A percentile compares a stretch with the other conserved stretches of the same genome.
These are phyloP conservation scores for Fistulinella staudtii DNA, from an alignment of 1,284 basidiomycete species.

Conservation along the genomic window DNA sequence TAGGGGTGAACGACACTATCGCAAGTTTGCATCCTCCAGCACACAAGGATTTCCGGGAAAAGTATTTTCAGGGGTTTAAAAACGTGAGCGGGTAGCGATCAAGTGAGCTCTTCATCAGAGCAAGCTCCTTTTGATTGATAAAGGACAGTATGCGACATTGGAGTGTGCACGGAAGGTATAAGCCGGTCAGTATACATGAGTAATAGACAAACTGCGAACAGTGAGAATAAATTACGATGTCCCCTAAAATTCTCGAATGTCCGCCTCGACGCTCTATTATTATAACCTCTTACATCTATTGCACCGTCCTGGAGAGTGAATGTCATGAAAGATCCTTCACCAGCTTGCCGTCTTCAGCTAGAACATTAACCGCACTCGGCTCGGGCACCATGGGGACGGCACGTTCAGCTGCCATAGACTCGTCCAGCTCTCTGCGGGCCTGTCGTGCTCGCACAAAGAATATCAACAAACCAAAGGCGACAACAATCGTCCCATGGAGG, in stretches of 20 bases:
- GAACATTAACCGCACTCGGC: not conserved
- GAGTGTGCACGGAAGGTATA: slow-evolving; percentile 5
- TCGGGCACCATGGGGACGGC: not conserved
- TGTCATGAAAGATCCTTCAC: slow-evolving; percentile 1
- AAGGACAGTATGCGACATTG: too few species aligned
- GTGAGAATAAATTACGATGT: not conserved
- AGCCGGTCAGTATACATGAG: slow-evolving; percentile 2
- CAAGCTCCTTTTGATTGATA: too few species aligned
- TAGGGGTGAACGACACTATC: slow-evolving; percentile 13
- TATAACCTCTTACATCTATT: not conserved
- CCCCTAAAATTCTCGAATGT: not conserved
- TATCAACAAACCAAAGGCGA: slow-evolving; percentile 37
- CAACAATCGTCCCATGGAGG: slow-evolving; percentile 52
- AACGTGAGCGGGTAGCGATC: slow-evolving; percentile 26
- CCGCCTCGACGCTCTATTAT: not conserved
- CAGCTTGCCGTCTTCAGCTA: not conserved
- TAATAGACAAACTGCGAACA: not conserved
- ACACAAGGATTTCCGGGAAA: slow-evolving; percentile 75
- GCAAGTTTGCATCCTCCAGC: slow-evolving; percentile 52
- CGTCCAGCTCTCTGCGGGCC: slow-evolving; percentile 55
- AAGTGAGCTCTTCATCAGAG: too few species aligned
- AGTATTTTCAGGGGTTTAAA: slow-evolving; percentile 77
- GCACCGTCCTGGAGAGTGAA: not conserved
- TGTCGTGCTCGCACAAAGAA: slow-evolving; percentile 56
- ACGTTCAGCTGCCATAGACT: slow-evolving; percentile 30